These are phyloP conservation scores for Triticum timopheevii DNA, from an alignment of 176 grass and related monocot species.

Conservation along the genomic window DNA sequence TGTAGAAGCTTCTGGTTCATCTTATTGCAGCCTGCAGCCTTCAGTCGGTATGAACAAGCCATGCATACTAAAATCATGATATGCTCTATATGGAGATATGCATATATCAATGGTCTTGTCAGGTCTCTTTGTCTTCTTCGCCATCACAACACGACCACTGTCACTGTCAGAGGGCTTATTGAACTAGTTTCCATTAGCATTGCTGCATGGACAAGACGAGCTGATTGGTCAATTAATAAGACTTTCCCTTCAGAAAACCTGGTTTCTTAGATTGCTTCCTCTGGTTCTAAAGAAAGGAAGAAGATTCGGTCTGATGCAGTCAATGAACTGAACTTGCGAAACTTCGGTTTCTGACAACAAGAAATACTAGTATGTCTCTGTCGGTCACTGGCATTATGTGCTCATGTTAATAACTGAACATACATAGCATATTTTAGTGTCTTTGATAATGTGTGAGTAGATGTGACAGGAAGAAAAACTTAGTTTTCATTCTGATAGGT, in stretches of 20 bases:
- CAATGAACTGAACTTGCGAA: not conserved
- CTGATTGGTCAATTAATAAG: constrained; percentile 15
- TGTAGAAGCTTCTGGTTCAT: constrained; percentile 33
- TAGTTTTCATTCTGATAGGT: constrained; percentile 13
- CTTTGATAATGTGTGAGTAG: not conserved
- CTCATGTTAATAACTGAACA: not conserved
- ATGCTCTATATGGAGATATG: constrained; percentile 2
- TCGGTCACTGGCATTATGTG: not conserved
- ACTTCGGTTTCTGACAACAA: not conserved
- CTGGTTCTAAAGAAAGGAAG: not conserved
- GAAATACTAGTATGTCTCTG: not conserved
- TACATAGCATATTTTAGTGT: not conserved
- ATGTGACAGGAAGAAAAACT: not conserved
- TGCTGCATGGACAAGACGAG: not conserved
- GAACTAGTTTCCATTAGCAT: constrained; percentile 20
- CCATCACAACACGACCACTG: constrained; percentile 23
- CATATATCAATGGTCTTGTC: constrained; percentile 6
- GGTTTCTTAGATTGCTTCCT: constrained; percentile 9
- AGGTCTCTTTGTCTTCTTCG: not conserved
- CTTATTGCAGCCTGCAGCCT: constrained; percentile 1
- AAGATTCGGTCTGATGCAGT: not conserved
- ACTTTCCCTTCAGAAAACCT: not conserved
- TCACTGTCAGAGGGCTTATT: not conserved
- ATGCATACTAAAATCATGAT: constrained; percentile 5
- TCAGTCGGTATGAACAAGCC: constrained; percentile 27